These are phyloP conservation scores for Fusarium zealandicum DNA, from an alignment of 2,329 filamentous ascomycete genomes.

Conservation along the genomic window DNA sequence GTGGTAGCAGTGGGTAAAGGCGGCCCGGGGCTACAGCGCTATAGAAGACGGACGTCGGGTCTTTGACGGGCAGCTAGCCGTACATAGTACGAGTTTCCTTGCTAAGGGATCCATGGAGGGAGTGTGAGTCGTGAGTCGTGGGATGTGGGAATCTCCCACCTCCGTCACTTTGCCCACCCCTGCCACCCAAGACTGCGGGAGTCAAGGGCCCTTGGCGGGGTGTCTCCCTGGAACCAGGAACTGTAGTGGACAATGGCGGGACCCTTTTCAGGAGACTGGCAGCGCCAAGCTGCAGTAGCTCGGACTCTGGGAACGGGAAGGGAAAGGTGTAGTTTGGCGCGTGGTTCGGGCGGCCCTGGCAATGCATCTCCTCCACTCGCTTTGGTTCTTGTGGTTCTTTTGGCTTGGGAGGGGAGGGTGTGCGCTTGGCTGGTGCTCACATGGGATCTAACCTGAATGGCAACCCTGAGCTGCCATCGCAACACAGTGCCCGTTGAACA, in stretches of 20 bases:
- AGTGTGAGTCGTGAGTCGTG: constrained; percentile 7
- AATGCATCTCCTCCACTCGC: constrained; percentile 3
- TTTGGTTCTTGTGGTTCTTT: constrained; percentile 25
- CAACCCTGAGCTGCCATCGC: constrained; percentile 14
- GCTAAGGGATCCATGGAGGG: constrained; percentile 17
- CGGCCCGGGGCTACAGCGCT: constrained; percentile 37
- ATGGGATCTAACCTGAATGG: constrained; percentile 30
- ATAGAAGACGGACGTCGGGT: constrained; percentile 24
- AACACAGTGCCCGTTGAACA: constrained; percentile 29
- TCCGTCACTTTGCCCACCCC: background rate
- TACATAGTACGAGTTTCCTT: constrained; percentile 32
- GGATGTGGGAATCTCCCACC: constrained; percentile 8
- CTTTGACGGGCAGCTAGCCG: no score
- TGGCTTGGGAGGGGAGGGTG: constrained; percentile 5
- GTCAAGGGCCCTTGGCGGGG: background rate
- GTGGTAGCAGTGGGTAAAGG: constrained; percentile 41
- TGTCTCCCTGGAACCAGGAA: constrained; percentile 22
- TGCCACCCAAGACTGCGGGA: background rate
- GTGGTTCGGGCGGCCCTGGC: constrained; percentile 5
- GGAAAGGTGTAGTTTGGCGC: constrained; percentile 32
- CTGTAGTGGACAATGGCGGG: constrained; percentile 9
- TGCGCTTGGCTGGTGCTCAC: constrained; percentile 21
- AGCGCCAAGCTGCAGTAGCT: constrained; percentile 29
- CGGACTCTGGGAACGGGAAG: constrained; percentile 36
- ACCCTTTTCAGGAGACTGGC: constrained; percentile 22